These are phyloP conservation scores for Pseudogymnoascus sp. DNA, from an alignment of 2,329 filamentous ascomycete species.

Conservation along the genomic window DNA sequence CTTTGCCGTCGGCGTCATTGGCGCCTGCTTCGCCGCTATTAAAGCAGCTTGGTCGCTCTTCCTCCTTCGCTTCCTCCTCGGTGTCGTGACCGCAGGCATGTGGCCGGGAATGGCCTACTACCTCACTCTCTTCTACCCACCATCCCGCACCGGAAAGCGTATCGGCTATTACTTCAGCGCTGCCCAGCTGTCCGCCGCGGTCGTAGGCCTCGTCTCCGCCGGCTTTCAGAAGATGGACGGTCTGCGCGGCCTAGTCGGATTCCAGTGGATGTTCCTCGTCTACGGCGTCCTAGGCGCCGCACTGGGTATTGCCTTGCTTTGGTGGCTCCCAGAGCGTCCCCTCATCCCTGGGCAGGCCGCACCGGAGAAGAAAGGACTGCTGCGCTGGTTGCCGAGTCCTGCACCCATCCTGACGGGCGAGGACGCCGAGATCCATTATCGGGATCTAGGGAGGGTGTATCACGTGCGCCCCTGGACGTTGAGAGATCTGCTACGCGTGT, in stretches of 20 bases:
- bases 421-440: constrained; percentile 75
- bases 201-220: constrained; percentile 81
- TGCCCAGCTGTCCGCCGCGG: constrained; percentile 78
- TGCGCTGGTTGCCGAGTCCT: constrained; percentile 59
- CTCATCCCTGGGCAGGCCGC: constrained; percentile 56
- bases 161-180: constrained; percentile 89
- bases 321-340: constrained; percentile 86
- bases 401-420: constrained; percentile 66
- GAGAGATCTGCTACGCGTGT: constrained; percentile 59
- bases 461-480: constrained; percentile 65
- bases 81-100: constrained; percentile 84
- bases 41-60: constrained; percentile 69
- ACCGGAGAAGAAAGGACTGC: constrained; percentile 37
- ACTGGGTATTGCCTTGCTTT: constrained; percentile 65
- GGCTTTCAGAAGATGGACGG: constrained; percentile 91
- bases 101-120: constrained; percentile 96
- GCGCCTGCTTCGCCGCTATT: constrained; percentile 75
- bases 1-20: constrained; percentile 76
- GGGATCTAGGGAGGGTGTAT: constrained; percentile 74
- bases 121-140: constrained; percentile 84
- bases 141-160: constrained; percentile 74
- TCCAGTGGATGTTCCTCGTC: constrained; percentile 87
- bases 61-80: constrained; percentile 66
- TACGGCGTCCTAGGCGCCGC: constrained; percentile 70
- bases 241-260: constrained; percentile 64